Evolutionary conservation across 2,329 filamentous ascomycete genomes (phyloP).

Genomic region (Sporothrix phasma): DNA sequence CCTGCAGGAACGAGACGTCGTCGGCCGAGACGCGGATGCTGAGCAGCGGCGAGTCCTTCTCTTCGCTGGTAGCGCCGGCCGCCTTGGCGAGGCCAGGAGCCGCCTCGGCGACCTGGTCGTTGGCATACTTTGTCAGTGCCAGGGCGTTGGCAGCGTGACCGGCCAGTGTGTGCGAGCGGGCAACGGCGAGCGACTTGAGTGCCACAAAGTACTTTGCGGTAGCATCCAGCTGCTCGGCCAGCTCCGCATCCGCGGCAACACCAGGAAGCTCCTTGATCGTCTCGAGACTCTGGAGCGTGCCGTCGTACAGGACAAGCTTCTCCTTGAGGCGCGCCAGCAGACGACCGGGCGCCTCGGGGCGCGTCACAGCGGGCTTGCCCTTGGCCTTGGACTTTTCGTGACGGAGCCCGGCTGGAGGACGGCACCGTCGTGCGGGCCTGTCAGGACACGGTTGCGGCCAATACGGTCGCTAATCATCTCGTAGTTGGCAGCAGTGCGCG

Average conservation of each 20-base stretch:
- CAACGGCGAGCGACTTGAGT: slow-evolving; percentile 68
- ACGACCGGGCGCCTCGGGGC: slow-evolving; percentile 60
- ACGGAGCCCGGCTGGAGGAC: slow-evolving; percentile 39
- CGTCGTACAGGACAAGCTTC: slow-evolving; percentile 81
- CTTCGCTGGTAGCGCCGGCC: slow-evolving; percentile 15
- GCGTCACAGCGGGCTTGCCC: slow-evolving; percentile 25
- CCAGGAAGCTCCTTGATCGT: slow-evolving; percentile 83
- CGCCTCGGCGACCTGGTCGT: slow-evolving; percentile 48
- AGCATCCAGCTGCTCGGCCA: slow-evolving; percentile 67
- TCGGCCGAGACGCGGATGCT: slow-evolving; percentile 56
- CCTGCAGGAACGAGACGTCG: slow-evolving; percentile 49
- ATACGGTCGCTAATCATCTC: slow-evolving; percentile 91
- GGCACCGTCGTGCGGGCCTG: slow-evolving; percentile 72
- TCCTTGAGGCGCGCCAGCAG: slow-evolving; percentile 76
- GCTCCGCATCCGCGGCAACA: slow-evolving; percentile 69
- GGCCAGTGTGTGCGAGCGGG: slow-evolving; percentile 70
- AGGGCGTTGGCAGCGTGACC: slow-evolving; percentile 67
- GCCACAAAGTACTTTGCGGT: slow-evolving; percentile 79
- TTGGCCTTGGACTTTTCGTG: slow-evolving; percentile 26
- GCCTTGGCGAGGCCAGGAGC: slow-evolving; percentile 36
- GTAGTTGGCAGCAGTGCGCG: slow-evolving; percentile 87
- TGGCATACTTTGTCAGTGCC: slow-evolving; percentile 69
- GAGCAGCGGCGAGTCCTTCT: slow-evolving; percentile 37
- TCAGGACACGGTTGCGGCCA: slow-evolving; percentile 80
- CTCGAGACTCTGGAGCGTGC: slow-evolving; percentile 80